Evolutionary conservation across 495 filamentous ascomycete genomes (phyloP).

Genomic region (Xylona heveae): DNA sequence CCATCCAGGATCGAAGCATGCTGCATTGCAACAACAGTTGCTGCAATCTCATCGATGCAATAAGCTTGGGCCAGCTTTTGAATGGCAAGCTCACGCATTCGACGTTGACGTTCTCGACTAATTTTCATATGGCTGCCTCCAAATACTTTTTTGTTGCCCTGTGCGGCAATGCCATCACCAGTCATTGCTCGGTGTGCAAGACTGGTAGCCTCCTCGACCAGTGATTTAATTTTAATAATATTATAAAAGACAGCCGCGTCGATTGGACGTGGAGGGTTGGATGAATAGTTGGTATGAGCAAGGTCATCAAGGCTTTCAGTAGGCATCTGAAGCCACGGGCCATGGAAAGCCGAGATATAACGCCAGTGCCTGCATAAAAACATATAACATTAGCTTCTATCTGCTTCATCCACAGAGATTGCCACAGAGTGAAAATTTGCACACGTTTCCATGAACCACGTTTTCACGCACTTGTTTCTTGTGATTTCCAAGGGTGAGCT

Average conservation of each 20-base stretch:
- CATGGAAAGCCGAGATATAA: conserved; percentile 67
- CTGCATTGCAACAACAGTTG: conserved; percentile 68
- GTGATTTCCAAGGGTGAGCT: conserved; percentile 42
- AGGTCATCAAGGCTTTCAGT: conserved; percentile 58
- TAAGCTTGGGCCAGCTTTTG: conserved; percentile 58
- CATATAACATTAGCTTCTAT: conserved; percentile 1
- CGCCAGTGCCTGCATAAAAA: conserved; percentile 69
- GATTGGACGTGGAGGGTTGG: conserved; percentile 51
- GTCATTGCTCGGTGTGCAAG: conserved; percentile 55
- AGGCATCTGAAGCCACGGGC: conserved; percentile 72
- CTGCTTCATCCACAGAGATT: neutral
- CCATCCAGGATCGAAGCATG: conserved; percentile 57
- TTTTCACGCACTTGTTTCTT: conserved; percentile 39
- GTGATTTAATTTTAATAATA: conserved; percentile 53
- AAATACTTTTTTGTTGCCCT: conserved; percentile 37
- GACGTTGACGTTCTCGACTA: conserved; percentile 47
- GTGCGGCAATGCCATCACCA: conserved; percentile 28
- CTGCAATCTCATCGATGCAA: conserved; percentile 58
- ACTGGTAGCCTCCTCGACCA: conserved; percentile 56
- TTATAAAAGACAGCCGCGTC: conserved; percentile 69
- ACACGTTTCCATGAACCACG: neutral
- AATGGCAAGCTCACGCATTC: conserved; percentile 55
- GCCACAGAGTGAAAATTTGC: conserved; percentile 9
- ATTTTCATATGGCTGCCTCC: conserved; percentile 39
- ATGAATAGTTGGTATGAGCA: conserved; percentile 56